Percentiles rank a stretch among this genome's conserved stretches.
These are phyloP conservation scores for Fusarium verrucosum DNA, from an alignment of 2,329 filamentous ascomycete species.

Conservation along the genomic window DNA sequence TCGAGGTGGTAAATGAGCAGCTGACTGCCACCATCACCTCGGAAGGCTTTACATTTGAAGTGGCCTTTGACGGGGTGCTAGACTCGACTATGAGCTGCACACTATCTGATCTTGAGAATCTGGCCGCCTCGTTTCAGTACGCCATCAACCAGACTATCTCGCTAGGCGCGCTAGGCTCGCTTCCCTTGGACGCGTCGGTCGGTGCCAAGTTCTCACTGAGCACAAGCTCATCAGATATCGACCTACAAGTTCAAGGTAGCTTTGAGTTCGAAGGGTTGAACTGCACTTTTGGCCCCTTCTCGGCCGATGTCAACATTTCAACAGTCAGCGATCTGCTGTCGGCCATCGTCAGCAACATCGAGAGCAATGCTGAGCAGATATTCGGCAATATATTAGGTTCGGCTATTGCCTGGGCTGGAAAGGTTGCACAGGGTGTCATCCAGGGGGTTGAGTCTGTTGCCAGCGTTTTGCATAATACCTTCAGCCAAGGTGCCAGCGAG, in stretches of 20 bases:
- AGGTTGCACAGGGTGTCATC: not conserved
- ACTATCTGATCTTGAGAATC: not conserved
- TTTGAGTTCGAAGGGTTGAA: not conserved
- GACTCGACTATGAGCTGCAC: not conserved
- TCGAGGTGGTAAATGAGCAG: not conserved
- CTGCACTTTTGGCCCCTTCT: not conserved
- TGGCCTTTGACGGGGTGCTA: not conserved
- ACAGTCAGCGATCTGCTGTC: not conserved
- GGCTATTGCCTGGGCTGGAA: not conserved
- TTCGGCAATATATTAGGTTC: not conserved
- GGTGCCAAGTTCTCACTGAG: not conserved
- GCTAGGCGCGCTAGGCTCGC: not conserved
- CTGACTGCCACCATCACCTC: not conserved
- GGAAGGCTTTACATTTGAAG: not conserved
- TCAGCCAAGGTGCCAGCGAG: not conserved
- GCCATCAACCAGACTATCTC: not conserved
- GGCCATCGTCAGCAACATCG: not conserved
- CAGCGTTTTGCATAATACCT: not conserved
- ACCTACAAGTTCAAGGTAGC: not conserved
- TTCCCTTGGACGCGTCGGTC: not conserved
- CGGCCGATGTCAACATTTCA: not conserved
- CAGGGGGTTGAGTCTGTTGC: not conserved
- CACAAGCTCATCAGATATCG: not conserved
- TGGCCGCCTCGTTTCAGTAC: not conserved
- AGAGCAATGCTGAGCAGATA: not conserved